Evolutionary conservation across 2,329 filamentous ascomycete species (phyloP), one percentile per base, ranked within the genome.

Genomic region (Curvularia hawaiiensis): DNA sequence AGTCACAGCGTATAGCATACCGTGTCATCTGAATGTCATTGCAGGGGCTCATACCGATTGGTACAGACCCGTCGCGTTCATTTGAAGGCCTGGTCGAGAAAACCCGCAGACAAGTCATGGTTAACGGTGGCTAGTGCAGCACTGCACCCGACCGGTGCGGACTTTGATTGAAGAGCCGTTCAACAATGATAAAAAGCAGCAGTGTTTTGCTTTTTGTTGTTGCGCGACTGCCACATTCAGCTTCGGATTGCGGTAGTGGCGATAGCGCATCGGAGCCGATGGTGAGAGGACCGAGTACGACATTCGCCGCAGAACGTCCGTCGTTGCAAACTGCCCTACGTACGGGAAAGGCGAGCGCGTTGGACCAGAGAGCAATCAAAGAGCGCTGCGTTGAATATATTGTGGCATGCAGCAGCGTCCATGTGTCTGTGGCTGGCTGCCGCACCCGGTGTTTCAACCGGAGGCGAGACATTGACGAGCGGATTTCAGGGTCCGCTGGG

Each of bases 381-480:
- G 10, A 30, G n/a, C 4, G 1, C 4, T 33, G 48, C 38, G 7
- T 31, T 20, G 18, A 30, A 52, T 28, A 52, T 45, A 33, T 26
- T n/a, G 40, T 26, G 22, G 12, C 38, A 16, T 28, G 7, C 16
- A 38, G 3, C 31, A 14, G n/a, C 18, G 6, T 31, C n/a, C 11
- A 31, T 16, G 24, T 18, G 14, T 40, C 22, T 28, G 22, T 35
- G 38, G 22, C 43, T 45, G 41, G 33, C 20, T 52, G 53, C 38
- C 48, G 55, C 54, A 50, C 26, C 22, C 43, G 20, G 43, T 50
- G 59, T 60, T 60, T 60, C 59, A 60, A 24, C 31, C 14, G 30
- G 39, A 22, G 57, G 53, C 56, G 52, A 54, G 52, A 54, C 51
- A 56, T 56, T 53, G 59, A 57, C 35, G 35, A 26, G 20, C 38